Percentiles rank a stretch among this genome's conserved stretches.
Conservation (phyloP, 139 green algal genomes). For the Closterium sp. region DNA sequence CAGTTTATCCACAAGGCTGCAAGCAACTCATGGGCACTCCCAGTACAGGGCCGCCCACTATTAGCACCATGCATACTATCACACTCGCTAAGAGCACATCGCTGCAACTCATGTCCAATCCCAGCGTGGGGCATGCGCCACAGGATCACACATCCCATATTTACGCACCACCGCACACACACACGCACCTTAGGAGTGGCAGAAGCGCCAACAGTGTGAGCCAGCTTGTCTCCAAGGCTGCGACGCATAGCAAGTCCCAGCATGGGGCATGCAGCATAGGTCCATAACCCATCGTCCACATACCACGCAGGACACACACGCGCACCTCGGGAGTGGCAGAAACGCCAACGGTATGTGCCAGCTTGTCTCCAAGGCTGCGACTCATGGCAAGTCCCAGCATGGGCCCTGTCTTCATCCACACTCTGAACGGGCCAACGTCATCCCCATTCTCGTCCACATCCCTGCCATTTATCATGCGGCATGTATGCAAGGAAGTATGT, state of each 20-base stretch:
- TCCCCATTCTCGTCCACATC: constrained; percentile 39
- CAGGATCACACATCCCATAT: background rate
- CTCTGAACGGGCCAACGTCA: constrained; percentile 56
- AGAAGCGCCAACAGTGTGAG: constrained; percentile 58
- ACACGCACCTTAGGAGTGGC: constrained; percentile 50
- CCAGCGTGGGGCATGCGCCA: constrained; percentile 58
- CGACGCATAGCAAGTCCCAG: constrained; percentile 61
- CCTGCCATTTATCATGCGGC: background rate
- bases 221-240: constrained; percentile 63
- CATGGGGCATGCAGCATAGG: constrained; percentile 8
- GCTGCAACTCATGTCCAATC: constrained; percentile 58
- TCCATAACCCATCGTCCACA: too few species aligned
- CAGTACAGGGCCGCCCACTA: too few species aligned
- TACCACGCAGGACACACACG: background rate
- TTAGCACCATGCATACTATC: too few species aligned
- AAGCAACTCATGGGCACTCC: too few species aligned
- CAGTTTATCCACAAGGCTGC: constrained; percentile 63
- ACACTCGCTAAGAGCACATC: too few species aligned
- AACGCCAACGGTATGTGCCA: constrained; percentile 62
- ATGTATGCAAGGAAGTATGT: too few species aligned
- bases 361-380: constrained; percentile 61
- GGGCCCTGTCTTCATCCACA: constrained; percentile 58
- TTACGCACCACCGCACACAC: background rate
- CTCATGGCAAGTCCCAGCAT: constrained; percentile 61
- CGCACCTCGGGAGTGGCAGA: constrained; percentile 53